Conservation (phyloP, 2,329 filamentous ascomycete species). For the Phialocephala subalpina region DNA sequence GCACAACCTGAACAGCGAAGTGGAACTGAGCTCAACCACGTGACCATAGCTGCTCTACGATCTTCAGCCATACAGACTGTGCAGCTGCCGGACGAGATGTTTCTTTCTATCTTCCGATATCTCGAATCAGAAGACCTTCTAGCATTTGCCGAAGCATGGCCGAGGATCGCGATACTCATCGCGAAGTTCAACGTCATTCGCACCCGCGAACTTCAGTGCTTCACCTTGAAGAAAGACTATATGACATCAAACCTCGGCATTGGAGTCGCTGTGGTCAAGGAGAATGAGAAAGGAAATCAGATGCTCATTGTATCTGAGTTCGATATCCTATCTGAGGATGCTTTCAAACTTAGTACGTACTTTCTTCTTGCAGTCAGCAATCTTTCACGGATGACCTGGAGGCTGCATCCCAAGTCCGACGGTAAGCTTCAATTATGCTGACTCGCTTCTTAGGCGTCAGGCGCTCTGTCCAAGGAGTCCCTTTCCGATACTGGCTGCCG, state of each 20-base stretch:
- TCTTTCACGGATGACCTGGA: too few relatives aligned
- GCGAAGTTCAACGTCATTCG: slow-evolving; percentile 32
- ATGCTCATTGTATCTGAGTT: slow-evolving; percentile 24
- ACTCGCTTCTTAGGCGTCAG: not conserved
- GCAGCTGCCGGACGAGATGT: slow-evolving; percentile 50
- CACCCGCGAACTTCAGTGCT: slow-evolving; percentile 56
- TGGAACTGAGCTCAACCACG: not conserved
- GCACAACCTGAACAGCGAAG: not conserved
- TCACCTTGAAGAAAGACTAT: slow-evolving; percentile 53
- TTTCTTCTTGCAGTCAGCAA: too few relatives aligned
- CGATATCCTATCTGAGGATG: not conserved
- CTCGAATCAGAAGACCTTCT: slow-evolving; percentile 41
- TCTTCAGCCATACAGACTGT: not conserved
- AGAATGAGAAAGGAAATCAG: slow-evolving; percentile 32
- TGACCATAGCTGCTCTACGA: not conserved
- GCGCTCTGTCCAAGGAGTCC: not conserved
- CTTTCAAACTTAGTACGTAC: not conserved
- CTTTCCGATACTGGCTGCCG: not conserved
- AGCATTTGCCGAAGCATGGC: slow-evolving; percentile 34
- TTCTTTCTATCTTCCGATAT: slow-evolving; percentile 46
- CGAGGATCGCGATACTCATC: slow-evolving; percentile 26
- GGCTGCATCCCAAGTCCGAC: too few relatives aligned
- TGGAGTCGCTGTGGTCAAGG: slow-evolving; percentile 44
- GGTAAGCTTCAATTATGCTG: not conserved
- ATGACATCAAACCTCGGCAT: slow-evolving; percentile 51